A percentile compares a stretch with the other conserved stretches of the same genome.
phyloP scores from a whole-genome alignment of 1,139 yeast species.

The Suhomyces bokatorum region DNA sequence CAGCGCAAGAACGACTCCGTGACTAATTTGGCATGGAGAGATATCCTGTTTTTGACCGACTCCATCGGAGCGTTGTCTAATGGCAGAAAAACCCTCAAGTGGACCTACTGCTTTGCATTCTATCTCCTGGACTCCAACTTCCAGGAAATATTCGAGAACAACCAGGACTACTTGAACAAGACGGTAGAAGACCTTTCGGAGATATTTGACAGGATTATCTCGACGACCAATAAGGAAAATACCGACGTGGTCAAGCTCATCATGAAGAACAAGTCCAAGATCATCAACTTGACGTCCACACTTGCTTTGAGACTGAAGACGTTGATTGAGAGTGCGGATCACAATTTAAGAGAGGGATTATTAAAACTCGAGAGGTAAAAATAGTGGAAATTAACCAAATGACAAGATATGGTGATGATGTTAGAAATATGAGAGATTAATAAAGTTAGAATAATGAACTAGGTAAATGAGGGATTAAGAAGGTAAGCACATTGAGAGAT shows the following conservation, averaged over 20 bases:
- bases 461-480: too few species aligned
- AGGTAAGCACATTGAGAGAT: too few species aligned
- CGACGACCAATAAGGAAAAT: slow-evolving; percentile 35
- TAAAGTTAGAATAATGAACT: too few species aligned
- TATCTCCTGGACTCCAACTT: slow-evolving; percentile 55
- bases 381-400: too few species aligned
- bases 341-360: slow-evolving; percentile 19
- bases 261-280: slow-evolving; percentile 48
- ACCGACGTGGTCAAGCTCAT: slow-evolving; percentile 34
- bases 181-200: slow-evolving; percentile 82
- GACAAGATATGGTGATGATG: too few species aligned
- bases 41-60: slow-evolving; percentile 79
- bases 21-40: slow-evolving; percentile 76
- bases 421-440: too few species aligned
- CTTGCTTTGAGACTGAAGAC: slow-evolving; percentile 49
- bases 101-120: slow-evolving; percentile 87
- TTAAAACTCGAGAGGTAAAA: slow-evolving; percentile 7
- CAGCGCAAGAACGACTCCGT: slow-evolving; percentile 17
- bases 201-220: slow-evolving; percentile 55
- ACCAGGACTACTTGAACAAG: slow-evolving; percentile 67
- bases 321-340: slow-evolving; percentile 52
- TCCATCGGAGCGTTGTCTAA: slow-evolving; percentile 63
- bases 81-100: slow-evolving; percentile 78
- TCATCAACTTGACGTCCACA: slow-evolving; percentile 49
- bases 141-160: slow-evolving; percentile 67